Evolutionary conservation across 2,329 filamentous ascomycete genomes (phyloP).

Genomic region (Aspergillus sp.): DNA sequence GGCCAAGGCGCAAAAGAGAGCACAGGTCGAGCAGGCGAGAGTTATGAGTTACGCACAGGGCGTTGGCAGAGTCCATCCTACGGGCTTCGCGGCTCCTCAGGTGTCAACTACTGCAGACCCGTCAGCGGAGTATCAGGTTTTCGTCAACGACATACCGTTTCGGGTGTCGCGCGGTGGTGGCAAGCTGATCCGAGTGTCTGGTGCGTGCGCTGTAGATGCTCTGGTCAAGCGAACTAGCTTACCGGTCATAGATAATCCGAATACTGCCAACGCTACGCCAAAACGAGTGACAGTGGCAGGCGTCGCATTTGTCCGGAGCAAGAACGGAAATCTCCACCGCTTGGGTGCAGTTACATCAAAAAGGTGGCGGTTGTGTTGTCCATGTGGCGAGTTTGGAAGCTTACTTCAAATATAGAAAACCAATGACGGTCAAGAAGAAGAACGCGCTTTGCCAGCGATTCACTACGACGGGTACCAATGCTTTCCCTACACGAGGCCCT

Average conservation of each 20-base stretch:
- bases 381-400: constrained; percentile 14
- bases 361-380: constrained; percentile 59
- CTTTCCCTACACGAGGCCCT: constrained; percentile 32
- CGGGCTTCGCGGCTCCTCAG: constrained; percentile 23
- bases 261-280: constrained; percentile 68
- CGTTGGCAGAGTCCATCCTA: constrained; percentile 21
- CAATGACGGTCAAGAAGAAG: constrained; percentile 64
- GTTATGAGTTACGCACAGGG: constrained; percentile 44
- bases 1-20: constrained; percentile 54
- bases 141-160: constrained; percentile 72
- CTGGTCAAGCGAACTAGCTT: constrained; percentile 46
- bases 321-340: constrained; percentile 82
- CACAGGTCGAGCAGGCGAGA: constrained; percentile 53
- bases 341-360: constrained; percentile 73
- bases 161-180: constrained; percentile 73
- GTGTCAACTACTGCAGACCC: constrained; percentile 28
- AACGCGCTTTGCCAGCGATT: constrained; percentile 71
- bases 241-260: constrained; percentile 54
- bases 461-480: constrained; percentile 55
- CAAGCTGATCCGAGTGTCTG: constrained; percentile 73
- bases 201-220: constrained; percentile 52
- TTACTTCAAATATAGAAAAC: constrained; percentile 32
- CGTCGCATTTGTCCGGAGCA: constrained; percentile 81
- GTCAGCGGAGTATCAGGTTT: constrained; percentile 61
- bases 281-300: constrained; percentile 72